Conservation (phyloP, 805 yeast species). For the Saturnispora silvae region DNA sequence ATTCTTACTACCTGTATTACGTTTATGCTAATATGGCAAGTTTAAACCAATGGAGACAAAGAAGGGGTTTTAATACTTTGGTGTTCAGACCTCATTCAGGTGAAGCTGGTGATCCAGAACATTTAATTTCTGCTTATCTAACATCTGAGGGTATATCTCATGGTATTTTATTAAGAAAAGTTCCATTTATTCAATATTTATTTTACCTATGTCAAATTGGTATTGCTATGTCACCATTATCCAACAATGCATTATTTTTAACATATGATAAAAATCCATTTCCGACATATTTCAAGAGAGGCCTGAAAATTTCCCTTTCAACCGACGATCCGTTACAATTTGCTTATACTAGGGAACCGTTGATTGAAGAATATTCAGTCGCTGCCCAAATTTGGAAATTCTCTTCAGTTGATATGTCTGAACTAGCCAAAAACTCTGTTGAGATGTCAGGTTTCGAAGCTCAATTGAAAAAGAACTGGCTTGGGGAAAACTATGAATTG, state of each 20-base stretch:
- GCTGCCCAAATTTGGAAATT: slow-evolving; percentile 96
- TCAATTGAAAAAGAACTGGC: slow-evolving; percentile 81
- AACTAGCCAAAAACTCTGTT: slow-evolving; percentile 87
- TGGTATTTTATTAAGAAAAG: slow-evolving; percentile 85
- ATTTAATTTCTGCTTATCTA: slow-evolving; percentile 78
- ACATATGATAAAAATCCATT: slow-evolving; percentile 97
- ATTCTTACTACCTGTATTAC: slow-evolving; percentile 88
- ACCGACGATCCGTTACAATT: slow-evolving; percentile 98
- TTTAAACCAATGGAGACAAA: slow-evolving; percentile 71
- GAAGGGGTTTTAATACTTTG: slow-evolving; percentile 73
- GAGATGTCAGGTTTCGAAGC: slow-evolving; percentile 91
- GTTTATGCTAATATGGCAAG: slow-evolving; percentile 79
- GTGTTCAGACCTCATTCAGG: slow-evolving; percentile 98
- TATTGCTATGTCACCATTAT: slow-evolving; percentile 95
- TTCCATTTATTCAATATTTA: slow-evolving; percentile 90
- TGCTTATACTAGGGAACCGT: slow-evolving; percentile 92
- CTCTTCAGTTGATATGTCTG: slow-evolving; percentile 95
- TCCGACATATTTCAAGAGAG: slow-evolving; percentile 80
- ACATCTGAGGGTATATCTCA: slow-evolving; percentile 91
- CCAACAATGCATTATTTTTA: slow-evolving; percentile 90
- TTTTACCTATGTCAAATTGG: slow-evolving; percentile 93
- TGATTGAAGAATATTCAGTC: slow-evolving; percentile 94
- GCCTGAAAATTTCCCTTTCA: slow-evolving; percentile 86
- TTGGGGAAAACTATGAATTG: slow-evolving; percentile 52
- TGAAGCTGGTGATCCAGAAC: slow-evolving; percentile 99